These are phyloP conservation scores for Epipyxis sp. DNA, from an alignment of 108 stramenopile genomes.

Conservation along the genomic window DNA sequence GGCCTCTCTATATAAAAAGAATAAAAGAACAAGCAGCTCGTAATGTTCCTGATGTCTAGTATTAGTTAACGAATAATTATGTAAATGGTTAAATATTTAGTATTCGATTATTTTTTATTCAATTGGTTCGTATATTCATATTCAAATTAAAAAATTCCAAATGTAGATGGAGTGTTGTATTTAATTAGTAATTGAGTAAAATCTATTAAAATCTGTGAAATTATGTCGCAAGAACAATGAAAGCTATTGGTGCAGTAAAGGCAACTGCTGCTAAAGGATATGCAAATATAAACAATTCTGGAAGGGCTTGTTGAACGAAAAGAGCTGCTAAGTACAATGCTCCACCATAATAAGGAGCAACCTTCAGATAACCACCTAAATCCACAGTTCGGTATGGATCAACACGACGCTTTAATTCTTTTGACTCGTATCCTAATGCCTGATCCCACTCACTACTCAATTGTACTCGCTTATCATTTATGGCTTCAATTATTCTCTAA, in stretches of 20 bases:
- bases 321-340: constrained; percentile 42
- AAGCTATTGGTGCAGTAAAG: constrained; percentile 37
- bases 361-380: constrained; percentile 42
- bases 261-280: constrained; percentile 46
- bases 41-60: constrained; percentile 41
- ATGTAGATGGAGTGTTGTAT: too few species aligned
- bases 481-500: constrained; percentile 35
- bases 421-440: constrained; percentile 33
- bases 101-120: too few species aligned
- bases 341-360: constrained; percentile 48
- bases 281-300: constrained; percentile 40
- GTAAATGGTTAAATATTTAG: too few species aligned
- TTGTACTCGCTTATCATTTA: constrained; percentile 40
- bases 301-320: constrained; percentile 51
- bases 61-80: too few species aligned
- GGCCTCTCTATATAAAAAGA: constrained; percentile 73
- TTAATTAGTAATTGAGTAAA: too few species aligned
- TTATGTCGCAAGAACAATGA: constrained; percentile 12
- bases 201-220: too few species aligned
- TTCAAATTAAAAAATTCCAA: too few species aligned
- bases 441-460: constrained; percentile 38
- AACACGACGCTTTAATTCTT: constrained; percentile 46
- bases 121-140: too few species aligned
- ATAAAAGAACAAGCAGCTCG: constrained; percentile 73
- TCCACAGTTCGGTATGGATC: constrained; percentile 50